phyloP scores from a whole-genome alignment of 495 filamentous ascomycete genomes.

The Penicillium cosmopolitanum region DNA sequence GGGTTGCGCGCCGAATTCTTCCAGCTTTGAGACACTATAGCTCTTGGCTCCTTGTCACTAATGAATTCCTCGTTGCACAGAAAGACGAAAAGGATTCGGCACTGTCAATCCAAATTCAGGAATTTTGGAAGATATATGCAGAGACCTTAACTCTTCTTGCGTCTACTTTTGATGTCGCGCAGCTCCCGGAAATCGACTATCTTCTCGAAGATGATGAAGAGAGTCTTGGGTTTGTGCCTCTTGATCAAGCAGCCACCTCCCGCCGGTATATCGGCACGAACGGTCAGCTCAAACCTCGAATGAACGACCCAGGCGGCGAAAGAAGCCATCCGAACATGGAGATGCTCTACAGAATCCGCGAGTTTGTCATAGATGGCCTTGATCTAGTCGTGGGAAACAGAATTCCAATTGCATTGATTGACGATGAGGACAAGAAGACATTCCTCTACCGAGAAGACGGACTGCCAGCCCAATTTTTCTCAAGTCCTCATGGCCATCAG shows the following conservation, averaged over 20 bases:
- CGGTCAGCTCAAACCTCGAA: constrained; percentile 55
- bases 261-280: constrained; percentile 51
- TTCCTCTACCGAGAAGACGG: constrained; percentile 62
- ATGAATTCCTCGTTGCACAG: constrained; percentile 53
- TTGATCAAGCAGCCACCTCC: constrained; percentile 55
- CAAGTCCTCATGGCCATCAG: constrained; percentile 45
- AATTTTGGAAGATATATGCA: constrained; percentile 75
- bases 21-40: constrained; percentile 75
- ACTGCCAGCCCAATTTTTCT: constrained; percentile 51
- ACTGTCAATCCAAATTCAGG: constrained; percentile 61
- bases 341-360: constrained; percentile 70
- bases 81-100: constrained; percentile 59
- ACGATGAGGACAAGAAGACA: constrained; percentile 52
- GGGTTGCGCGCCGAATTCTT: constrained; percentile 65
- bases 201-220: constrained; percentile 78
- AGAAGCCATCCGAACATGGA: constrained; percentile 67
- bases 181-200: constrained; percentile 64
- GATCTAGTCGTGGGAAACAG: constrained; percentile 57
- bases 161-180: constrained; percentile 59
- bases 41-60: constrained; percentile 65
- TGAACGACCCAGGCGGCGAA: constrained; percentile 58
- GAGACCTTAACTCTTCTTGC: constrained; percentile 66
- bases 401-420: constrained; percentile 50
- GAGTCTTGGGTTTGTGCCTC: constrained; percentile 72
- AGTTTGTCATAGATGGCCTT: constrained; percentile 68